Conservation (phyloP, 495 filamentous ascomycete genomes). For the Penicillium herquei region DNA sequence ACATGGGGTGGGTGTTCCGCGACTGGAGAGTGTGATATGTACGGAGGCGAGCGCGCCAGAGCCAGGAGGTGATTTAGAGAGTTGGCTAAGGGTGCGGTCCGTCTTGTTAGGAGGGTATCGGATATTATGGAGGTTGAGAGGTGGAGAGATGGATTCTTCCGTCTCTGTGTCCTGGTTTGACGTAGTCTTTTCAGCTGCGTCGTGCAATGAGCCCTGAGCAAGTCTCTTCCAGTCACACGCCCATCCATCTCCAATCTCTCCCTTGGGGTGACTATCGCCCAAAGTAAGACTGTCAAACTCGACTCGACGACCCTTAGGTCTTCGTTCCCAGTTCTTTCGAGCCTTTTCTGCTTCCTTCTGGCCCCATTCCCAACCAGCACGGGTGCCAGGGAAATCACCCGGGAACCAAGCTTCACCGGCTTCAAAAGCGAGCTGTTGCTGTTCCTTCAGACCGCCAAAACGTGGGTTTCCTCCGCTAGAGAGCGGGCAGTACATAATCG, state of each 20-base stretch:
- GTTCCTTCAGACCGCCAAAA: conserved; percentile 80
- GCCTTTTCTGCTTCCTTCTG: conserved; percentile 59
- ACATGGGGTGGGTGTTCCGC: conserved; percentile 60
- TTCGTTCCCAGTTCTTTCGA: conserved; percentile 68
- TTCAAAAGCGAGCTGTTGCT: conserved; percentile 80
- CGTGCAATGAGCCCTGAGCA: conserved; percentile 28
- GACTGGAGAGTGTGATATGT: conserved; percentile 54
- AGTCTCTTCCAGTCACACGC: conserved; percentile 84
- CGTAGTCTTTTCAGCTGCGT: conserved; percentile 12
- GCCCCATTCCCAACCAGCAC: conserved; percentile 78
- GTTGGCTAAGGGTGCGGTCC: conserved; percentile 20
- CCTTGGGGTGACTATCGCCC: conserved; percentile 64
- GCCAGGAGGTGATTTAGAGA: conserved; percentile 20
- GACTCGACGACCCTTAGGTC: conserved; percentile 77
- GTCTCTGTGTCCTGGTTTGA: background rate
- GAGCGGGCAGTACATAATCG: conserved; percentile 80
- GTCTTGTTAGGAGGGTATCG: conserved; percentile 21
- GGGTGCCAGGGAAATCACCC: conserved; percentile 79
- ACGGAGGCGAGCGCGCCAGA: conserved; percentile 52
- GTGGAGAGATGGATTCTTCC: conserved; percentile 13
- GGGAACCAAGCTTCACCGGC: conserved; percentile 81
- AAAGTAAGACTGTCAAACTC: conserved; percentile 77
- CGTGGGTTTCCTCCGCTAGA: conserved; percentile 74
- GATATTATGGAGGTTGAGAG: conserved; percentile 34
- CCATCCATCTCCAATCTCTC: conserved; percentile 82